These are phyloP conservation scores for Podila epigama DNA, from an alignment of 192 early-diverging fungal genomes.

Conservation along the genomic window DNA sequence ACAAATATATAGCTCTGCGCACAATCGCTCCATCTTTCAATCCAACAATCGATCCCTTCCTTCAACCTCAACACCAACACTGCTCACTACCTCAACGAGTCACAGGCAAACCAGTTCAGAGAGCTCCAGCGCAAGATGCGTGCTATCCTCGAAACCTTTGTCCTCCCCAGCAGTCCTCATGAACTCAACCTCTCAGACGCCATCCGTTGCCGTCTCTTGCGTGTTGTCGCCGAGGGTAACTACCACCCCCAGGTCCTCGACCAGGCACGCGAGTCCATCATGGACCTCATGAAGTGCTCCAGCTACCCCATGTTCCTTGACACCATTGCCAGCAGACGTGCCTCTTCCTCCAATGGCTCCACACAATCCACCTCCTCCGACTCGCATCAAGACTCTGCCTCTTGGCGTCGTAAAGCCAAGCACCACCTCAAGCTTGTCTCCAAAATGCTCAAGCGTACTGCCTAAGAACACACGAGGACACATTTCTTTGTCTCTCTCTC, in stretches of 20 bases:
- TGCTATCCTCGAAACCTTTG: constrained; percentile 47
- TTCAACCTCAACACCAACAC: constrained; percentile 25
- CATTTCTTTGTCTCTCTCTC: neutral
- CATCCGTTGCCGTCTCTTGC: constrained; percentile 28
- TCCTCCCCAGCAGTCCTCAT: constrained; percentile 47
- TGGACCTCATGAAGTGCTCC: constrained; percentile 49
- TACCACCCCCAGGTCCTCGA: constrained; percentile 36
- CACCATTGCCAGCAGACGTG: constrained; percentile 33
- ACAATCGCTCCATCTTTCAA: constrained; percentile 34
- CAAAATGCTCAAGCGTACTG: constrained; percentile 44
- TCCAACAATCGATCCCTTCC: constrained; percentile 26
- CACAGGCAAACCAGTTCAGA: constrained; percentile 25
- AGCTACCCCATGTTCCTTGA: constrained; percentile 47
- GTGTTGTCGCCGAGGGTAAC: constrained; percentile 33
- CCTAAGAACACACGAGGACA: too few species aligned
- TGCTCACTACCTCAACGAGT: constrained; percentile 22
- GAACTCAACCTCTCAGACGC: constrained; percentile 48
- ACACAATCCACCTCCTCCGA: constrained; percentile 29
- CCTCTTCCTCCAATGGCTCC: constrained; percentile 28
- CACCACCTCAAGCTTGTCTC: constrained; percentile 46
- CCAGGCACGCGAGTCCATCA: constrained; percentile 43
- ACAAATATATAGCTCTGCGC: constrained; percentile 40
- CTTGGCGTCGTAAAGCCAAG: constrained; percentile 41
- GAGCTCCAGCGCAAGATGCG: constrained; percentile 47
- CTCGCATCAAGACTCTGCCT: constrained; percentile 14